phyloP scores from a whole-genome alignment of 2,329 filamentous ascomycete species.

The Whalleya microplaca region DNA sequence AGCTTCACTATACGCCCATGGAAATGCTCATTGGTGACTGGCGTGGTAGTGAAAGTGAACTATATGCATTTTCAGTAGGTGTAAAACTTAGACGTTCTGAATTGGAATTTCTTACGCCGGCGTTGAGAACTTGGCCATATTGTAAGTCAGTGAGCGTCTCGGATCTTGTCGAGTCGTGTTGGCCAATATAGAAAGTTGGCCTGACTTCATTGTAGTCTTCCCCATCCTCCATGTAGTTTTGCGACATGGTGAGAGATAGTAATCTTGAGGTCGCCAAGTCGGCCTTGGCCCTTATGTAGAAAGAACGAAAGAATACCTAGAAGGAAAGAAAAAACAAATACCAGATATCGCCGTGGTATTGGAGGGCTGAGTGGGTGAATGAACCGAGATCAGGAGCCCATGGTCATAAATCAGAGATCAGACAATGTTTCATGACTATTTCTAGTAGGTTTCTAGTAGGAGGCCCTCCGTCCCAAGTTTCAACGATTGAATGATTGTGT shows the following conservation, averaged over 20 bases:
- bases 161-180: constrained; percentile 69
- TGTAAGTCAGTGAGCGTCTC: constrained; percentile 65
- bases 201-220: constrained; percentile 52
- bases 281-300: background rate
- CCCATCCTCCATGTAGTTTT: constrained; percentile 21
- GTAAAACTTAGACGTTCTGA: background rate
- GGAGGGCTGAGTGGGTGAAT: background rate
- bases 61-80: constrained; percentile 40
- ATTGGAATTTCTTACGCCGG: constrained; percentile 59
- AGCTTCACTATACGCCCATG: constrained; percentile 68
- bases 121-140: constrained; percentile 69
- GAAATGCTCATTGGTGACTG: constrained; percentile 77
- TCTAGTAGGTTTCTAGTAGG: background rate
- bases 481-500: background rate
- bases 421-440: constrained; percentile 1
- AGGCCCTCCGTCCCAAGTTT: background rate
- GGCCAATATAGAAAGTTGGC: constrained; percentile 70
- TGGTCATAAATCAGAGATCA: constrained; percentile 4
- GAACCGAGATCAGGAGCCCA: constrained; percentile 7
- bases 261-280: background rate
- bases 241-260: constrained; percentile 27
- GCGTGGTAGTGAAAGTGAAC: constrained; percentile 80
- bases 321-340: background rate
- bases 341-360: background rate
- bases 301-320: background rate